phyloP scores from a whole-genome alignment of 2,329 filamentous ascomycete species.

The Hymenoscyphus infarciens region DNA sequence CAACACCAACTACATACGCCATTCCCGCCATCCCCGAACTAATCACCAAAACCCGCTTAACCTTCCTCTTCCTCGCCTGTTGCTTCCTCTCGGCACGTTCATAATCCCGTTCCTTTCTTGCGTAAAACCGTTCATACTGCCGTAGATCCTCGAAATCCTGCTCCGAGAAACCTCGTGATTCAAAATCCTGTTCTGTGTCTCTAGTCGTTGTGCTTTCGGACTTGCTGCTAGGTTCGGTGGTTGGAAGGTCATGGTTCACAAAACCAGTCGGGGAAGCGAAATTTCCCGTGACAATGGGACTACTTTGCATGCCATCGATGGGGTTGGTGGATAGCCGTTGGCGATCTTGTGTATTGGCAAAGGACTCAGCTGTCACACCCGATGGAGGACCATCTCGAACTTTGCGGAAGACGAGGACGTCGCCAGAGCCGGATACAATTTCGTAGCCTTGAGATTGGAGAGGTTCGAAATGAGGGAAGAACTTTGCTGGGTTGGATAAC shows the following conservation, averaged over 20 bases:
- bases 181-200: background rate
- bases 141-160: background rate
- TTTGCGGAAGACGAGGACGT: slow-evolving; percentile 66
- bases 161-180: background rate
- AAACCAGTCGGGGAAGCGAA: slow-evolving; percentile 65
- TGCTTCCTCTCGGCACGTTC: slow-evolving; percentile 40
- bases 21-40: slow-evolving; percentile 52
- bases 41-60: slow-evolving; percentile 49
- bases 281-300: slow-evolving; percentile 43
- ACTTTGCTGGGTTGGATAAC: slow-evolving; percentile 60
- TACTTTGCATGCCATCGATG: slow-evolving; percentile 44
- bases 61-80: slow-evolving; percentile 36
- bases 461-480: slow-evolving; percentile 58
- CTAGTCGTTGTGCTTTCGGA: background rate
- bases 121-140: background rate
- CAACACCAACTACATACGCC: slow-evolving; percentile 55
- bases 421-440: slow-evolving; percentile 58
- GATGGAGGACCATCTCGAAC: slow-evolving; percentile 38
- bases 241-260: slow-evolving; percentile 53
- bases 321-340: slow-evolving; percentile 46
- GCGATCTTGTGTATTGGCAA: slow-evolving; percentile 37
- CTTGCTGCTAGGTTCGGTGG: slow-evolving; percentile 18
- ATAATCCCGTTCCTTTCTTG: slow-evolving; percentile 25
- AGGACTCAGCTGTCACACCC: background rate
- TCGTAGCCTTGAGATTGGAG: slow-evolving; percentile 62